Evolutionary conservation across 2,329 filamentous ascomycete species (phyloP), one percentile per base, ranked within the genome.

Genomic region (Salinomyces thailandicus): DNA sequence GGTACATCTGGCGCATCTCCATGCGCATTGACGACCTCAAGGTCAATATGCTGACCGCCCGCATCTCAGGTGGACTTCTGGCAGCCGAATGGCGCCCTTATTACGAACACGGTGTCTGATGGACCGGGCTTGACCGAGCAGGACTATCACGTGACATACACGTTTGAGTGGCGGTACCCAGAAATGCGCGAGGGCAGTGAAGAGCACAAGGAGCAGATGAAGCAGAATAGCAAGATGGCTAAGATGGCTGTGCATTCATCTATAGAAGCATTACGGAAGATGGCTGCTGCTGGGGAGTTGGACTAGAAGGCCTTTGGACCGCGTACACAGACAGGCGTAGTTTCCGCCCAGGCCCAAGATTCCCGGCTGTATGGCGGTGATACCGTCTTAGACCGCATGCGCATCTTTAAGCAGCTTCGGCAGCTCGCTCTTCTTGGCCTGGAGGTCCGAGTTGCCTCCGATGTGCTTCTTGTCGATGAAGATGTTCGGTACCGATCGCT

Each of bases 401-500:
- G 76, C 80, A 32, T 67, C 67, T 64, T 73, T 72, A 58, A 84
- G 65, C 50, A 91, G 62, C 19, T 54, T 53, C 49, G 77, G 72
- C 36, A 96, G 64, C 48, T 93, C 59, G 9, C 43, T 47, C 62
- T 74, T 75, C 63, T 71, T 75, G 36, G 66, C 70, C 66, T 87
- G 80, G 46, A 93, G 62, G 52, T 91, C 89, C 16, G 85, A 93
- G 75, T 96, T 96, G 50, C 91, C 91, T 46, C 91, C 91, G 60
- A 98, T 93, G 66, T 95, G 89, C 69, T 93, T 69, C 68, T 86
- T 68, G 52, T 67, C 68, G 64, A 98, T 96, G 71, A 83, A 96
- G 68, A 94, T 82, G 70, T 96, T 96, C 54, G 91, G 91, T 5
- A 98, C 91, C 53, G 84, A 89, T 55, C 78, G 72, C 72, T 98